A percentile compares a stretch with the other conserved stretches of the same genome.
phyloP scores from a whole-genome alignment of 345 rosid species.

The Salix arbutifolia region DNA sequence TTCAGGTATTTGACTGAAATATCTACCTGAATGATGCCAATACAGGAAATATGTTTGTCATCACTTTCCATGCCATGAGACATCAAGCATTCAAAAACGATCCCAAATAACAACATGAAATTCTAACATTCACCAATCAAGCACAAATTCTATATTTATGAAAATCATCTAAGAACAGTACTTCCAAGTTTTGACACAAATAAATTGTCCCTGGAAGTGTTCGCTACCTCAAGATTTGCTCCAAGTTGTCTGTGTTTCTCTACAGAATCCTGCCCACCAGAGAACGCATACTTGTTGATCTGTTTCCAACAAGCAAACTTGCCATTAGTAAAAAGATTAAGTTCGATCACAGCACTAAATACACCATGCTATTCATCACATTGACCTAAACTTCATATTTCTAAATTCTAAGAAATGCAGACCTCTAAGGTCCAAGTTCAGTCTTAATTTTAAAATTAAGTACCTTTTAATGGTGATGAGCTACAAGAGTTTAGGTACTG shows the following conservation, averaged over 20 bases:
- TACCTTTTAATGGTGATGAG: background rate
- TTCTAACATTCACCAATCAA: background rate
- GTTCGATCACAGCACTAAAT: background rate
- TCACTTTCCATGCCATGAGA: background rate
- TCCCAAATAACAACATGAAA: background rate
- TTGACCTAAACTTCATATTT: background rate
- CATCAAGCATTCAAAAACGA: background rate
- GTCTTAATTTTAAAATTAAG: background rate
- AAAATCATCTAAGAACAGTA: background rate
- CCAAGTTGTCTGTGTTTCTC: slow-evolving; percentile 70
- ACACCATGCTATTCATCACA: background rate
- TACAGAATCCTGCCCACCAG: slow-evolving; percentile 76
- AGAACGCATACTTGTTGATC: slow-evolving; percentile 76
- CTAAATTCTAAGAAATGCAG: background rate
- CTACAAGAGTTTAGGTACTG: background rate
- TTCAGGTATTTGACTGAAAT: slow-evolving; percentile 73
- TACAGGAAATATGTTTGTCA: slow-evolving; percentile 1
- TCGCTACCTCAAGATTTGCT: slow-evolving; percentile 81
- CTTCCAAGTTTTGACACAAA: too few relatives aligned
- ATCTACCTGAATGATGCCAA: slow-evolving; percentile 53
- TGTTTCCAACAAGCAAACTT: slow-evolving; percentile 25
- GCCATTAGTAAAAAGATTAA: background rate
- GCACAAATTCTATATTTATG: background rate
- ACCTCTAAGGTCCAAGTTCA: background rate
- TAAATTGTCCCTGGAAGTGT: background rate